Evolutionary conservation across 2,329 filamentous ascomycete species (phyloP).

Genomic region (Thermothelomyces thermophilus): DNA sequence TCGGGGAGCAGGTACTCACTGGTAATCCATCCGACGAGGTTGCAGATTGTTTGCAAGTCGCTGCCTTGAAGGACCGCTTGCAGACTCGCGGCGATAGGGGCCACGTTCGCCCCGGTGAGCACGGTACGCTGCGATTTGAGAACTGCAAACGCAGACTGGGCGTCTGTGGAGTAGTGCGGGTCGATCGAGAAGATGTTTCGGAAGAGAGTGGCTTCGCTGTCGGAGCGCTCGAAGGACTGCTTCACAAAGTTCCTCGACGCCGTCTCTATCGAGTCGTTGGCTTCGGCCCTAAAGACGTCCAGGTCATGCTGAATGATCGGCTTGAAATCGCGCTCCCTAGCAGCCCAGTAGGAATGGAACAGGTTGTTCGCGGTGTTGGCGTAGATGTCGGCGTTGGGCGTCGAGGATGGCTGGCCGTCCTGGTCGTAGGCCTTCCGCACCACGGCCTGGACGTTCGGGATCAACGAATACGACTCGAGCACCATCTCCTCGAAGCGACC

Average conservation of each 20-base stretch:
- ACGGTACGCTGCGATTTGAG: slow-evolving; percentile 46
- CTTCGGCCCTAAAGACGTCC: slow-evolving; percentile 47
- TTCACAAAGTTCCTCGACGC: slow-evolving; percentile 53
- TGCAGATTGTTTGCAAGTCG: slow-evolving; percentile 46
- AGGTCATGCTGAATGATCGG: slow-evolving; percentile 47
- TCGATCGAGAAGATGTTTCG: slow-evolving; percentile 50
- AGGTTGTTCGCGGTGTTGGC: slow-evolving; percentile 48
- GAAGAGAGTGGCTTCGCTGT: slow-evolving; percentile 49
- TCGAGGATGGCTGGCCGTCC: slow-evolving; percentile 40
- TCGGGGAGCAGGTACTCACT: slow-evolving; percentile 52
- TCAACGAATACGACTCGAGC: slow-evolving; percentile 47
- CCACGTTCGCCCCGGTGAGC: slow-evolving; percentile 48
- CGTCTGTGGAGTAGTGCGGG: slow-evolving; percentile 43
- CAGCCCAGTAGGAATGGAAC: slow-evolving; percentile 47
- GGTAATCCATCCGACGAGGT: slow-evolving; percentile 50
- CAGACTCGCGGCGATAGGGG: slow-evolving; percentile 43
- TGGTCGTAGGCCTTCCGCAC: slow-evolving; percentile 47
- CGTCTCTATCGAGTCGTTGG: slow-evolving; percentile 45
- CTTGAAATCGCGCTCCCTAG: slow-evolving; percentile 48
- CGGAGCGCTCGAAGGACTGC: slow-evolving; percentile 52
- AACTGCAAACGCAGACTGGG: slow-evolving; percentile 44
- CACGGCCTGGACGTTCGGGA: slow-evolving; percentile 50
- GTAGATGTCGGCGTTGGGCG: slow-evolving; percentile 46
- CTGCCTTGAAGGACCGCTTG: slow-evolving; percentile 43
- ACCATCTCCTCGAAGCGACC: slow-evolving; percentile 55